Conservation (phyloP, 305 asterid genomes). For the Lippia alba region DNA sequence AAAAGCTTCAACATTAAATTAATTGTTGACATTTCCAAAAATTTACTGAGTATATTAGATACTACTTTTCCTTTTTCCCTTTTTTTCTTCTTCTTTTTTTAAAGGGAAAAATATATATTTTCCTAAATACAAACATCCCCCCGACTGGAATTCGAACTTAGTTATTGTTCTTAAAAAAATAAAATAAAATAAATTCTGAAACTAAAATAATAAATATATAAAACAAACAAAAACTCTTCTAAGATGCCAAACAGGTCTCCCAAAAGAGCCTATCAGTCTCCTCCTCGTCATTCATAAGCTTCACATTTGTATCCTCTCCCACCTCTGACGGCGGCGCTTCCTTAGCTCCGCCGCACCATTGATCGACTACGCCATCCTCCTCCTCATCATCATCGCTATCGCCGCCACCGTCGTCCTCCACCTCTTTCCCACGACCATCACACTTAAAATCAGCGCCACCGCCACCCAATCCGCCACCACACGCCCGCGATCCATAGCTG, state of each 20-base stretch:
- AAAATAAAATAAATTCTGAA: neutral
- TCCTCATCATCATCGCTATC: conserved; percentile 5
- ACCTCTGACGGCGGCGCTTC: conserved; percentile 5
- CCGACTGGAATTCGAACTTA: too few species aligned
- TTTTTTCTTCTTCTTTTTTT: neutral
- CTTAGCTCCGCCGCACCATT: conserved; percentile 29
- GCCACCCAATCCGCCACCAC: neutral
- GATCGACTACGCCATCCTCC: conserved; percentile 52
- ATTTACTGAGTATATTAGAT: neutral
- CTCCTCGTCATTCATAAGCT: conserved; percentile 39
- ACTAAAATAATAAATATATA: neutral
- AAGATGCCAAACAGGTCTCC: conserved; percentile 61
- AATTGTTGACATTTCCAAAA: neutral
- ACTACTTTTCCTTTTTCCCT: neutral
- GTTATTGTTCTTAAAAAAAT: too few species aligned
- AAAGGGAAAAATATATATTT: too few species aligned
- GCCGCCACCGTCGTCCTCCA: conserved; percentile 10
- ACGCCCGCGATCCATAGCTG: conserved; percentile 30
- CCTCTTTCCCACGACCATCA: neutral
- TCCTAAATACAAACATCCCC: too few species aligned
- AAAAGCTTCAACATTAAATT: too few species aligned
- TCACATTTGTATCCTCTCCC: conserved; percentile 22
- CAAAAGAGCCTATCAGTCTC: conserved; percentile 62
- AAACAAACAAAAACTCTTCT: neutral
- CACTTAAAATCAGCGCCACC: neutral